Evolutionary conservation across 768 basidiomycete species (phyloP), one percentile per base, ranked within the genome.

Genomic region (Termitomyces sp.): DNA sequence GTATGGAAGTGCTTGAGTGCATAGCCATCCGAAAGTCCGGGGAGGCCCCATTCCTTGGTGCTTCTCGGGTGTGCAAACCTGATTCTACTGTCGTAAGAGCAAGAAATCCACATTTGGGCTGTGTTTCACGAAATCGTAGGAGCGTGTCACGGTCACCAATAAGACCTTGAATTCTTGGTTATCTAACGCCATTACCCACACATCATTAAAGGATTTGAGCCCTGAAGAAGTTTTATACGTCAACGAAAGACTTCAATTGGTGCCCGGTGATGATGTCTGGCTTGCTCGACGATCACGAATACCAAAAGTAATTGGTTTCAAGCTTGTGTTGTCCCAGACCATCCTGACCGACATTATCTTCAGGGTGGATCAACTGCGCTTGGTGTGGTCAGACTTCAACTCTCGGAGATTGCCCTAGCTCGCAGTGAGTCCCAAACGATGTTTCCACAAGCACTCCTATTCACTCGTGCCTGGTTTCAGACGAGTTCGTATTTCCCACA

Each of bases 331-430:
- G 27, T 57, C 66, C 69, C 60, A 70, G 58, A 53, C 43, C 39
- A 42, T 52, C 56, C 52, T 52, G 45, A 39, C 20, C 54, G 16
- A 53, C 40, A 61, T 54, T 57, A n/a, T n/a, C 57, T 55, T 42
- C 68, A 96, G 91, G 93, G 94, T 61, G 91, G 91, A 50, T 92
- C 89, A 63, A 95, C 94, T 2, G 74, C 82, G 7, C 75, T 98
- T 46, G 94, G 94, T 41, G 79, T 82, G 57, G 63, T 85, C 54
- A 81, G 90, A 56, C 75, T 87, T 33, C 79, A 77, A 50, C 73
- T 96, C 49, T 79, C 82, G 23, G 86, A 90, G 56, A 67, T 76
- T 39, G 88, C 91, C 3, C 82, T 86, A 58, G 69, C 72, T 47
- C 79, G 79, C 54, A 87, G 91, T 90, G 54, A 56, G 75, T 65